Evolutionary conservation across 768 basidiomycete genomes (phyloP).

Genomic region (Termitomyces eurrhizus): DNA sequence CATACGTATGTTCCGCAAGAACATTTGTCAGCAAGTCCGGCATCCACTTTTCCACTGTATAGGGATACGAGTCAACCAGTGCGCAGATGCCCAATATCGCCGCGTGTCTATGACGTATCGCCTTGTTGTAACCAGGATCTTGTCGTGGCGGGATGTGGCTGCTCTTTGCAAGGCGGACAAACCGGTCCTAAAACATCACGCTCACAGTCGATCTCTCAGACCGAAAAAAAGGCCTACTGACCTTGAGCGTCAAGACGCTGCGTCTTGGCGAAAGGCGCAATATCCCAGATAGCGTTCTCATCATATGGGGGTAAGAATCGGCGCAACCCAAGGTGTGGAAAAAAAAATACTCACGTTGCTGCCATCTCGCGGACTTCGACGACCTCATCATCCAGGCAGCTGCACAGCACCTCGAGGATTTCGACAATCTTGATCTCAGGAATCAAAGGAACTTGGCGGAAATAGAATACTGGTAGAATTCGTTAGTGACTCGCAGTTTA

Average conservation of each 20-base stretch:
- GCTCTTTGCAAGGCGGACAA: constrained; percentile 67
- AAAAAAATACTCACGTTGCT: constrained; percentile 56
- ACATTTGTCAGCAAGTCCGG: constrained; percentile 77
- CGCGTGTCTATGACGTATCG: constrained; percentile 79
- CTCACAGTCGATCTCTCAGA: background rate
- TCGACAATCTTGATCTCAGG: constrained; percentile 70
- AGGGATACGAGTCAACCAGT: constrained; percentile 90
- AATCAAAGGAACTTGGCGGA: constrained; percentile 83
- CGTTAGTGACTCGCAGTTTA: background rate
- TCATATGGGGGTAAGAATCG: background rate
- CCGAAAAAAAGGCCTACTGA: constrained; percentile 23
- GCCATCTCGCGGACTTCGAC: constrained; percentile 91
- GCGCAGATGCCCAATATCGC: constrained; percentile 94
- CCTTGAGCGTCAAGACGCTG: constrained; percentile 72
- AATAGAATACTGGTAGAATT: constrained; percentile 66
- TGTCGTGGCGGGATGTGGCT: constrained; percentile 62
- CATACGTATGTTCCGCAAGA: constrained; percentile 79
- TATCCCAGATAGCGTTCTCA: constrained; percentile 76
- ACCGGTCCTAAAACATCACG: constrained; percentile 54
- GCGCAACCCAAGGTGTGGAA: background rate
- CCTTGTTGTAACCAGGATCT: constrained; percentile 61
- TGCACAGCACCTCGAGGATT: constrained; percentile 80
- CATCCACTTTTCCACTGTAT: constrained; percentile 94
- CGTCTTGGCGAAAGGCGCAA: constrained; percentile 76
- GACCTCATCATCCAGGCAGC: constrained; percentile 81